phyloP scores from a whole-genome alignment of 768 basidiomycete genomes.

The Podaxis carcinomalis region DNA sequence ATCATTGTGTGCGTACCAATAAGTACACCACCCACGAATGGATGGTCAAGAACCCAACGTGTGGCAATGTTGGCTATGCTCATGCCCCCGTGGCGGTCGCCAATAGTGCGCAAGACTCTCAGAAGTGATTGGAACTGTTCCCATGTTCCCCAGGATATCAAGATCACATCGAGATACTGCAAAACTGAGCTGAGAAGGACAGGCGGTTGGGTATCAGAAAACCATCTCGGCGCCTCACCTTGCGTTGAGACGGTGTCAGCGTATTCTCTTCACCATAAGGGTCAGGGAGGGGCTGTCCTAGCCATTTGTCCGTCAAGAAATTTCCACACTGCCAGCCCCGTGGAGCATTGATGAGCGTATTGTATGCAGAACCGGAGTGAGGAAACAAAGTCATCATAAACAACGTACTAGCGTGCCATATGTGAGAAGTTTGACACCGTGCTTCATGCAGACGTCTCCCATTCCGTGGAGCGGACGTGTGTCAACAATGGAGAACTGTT shows the following conservation, averaged over 20 bases:
- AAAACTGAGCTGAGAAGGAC: slow-evolving; percentile 3
- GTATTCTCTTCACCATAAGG: slow-evolving; percentile 43
- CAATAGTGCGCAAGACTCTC: slow-evolving; percentile 49
- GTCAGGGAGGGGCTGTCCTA: slow-evolving; percentile 62
- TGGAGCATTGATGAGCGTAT: neutral
- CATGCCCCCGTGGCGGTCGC: slow-evolving; percentile 55
- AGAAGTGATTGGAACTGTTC: slow-evolving; percentile 64
- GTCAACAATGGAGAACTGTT: slow-evolving; percentile 76
- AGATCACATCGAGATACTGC: slow-evolving; percentile 79
- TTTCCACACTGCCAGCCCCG: slow-evolving; percentile 60
- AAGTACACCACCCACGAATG: slow-evolving; percentile 70
- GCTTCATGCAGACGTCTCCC: slow-evolving; percentile 68
- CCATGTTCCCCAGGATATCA: slow-evolving; percentile 77
- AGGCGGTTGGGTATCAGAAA: neutral
- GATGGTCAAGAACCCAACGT: slow-evolving; percentile 77
- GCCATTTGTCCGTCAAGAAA: slow-evolving; percentile 72
- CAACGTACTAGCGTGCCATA: slow-evolving; percentile 69
- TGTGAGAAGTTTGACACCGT: slow-evolving; percentile 68
- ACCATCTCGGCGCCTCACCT: slow-evolving; percentile 36
- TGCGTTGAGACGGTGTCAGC: slow-evolving; percentile 77
- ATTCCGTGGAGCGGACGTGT: slow-evolving; percentile 71
- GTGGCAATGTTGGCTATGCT: slow-evolving; percentile 76
- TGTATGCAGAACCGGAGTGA: neutral
- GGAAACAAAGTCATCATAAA: neutral
- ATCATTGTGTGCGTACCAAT: slow-evolving; percentile 44